Percentiles rank a stretch among this genome's conserved stretches.
These are phyloP conservation scores for Penicillium nordicum DNA, from an alignment of 2,329 filamentous ascomycete genomes.

Conservation along the genomic window DNA sequence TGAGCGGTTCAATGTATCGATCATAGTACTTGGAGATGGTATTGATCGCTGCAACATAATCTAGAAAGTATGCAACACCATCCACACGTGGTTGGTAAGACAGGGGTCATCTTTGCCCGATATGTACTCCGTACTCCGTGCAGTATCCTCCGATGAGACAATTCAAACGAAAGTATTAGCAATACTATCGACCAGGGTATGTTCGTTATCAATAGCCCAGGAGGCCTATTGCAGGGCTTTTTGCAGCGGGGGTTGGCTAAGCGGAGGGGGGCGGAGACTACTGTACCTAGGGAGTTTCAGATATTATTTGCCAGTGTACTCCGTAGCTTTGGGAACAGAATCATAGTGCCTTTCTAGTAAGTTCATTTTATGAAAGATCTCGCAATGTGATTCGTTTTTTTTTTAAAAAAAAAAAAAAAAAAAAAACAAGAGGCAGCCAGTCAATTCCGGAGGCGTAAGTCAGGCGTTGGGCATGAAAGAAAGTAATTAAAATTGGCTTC, in stretches of 20 bases:
- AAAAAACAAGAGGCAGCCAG: slow-evolving; percentile 1
- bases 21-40: neutral
- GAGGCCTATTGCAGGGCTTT: neutral
- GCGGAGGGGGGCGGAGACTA: neutral
- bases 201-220: neutral
- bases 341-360: neutral
- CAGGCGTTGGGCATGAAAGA: slow-evolving; percentile 26
- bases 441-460: slow-evolving; percentile 12
- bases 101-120: neutral
- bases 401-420: too few relatives aligned
- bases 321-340: neutral
- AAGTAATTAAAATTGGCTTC: slow-evolving; percentile 7
- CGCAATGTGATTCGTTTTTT: neutral
- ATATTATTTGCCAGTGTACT: slow-evolving; percentile 2
- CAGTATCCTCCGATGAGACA: neutral
- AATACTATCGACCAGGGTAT: neutral
- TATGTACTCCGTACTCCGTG: neutral
- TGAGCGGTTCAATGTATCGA: neutral
- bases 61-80: neutral
- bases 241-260: neutral
- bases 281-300: slow-evolving; percentile 2
- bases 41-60: neutral
- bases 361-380: neutral
- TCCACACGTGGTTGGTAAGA: slow-evolving; percentile 3
- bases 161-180: neutral